These are phyloP conservation scores for Fomitopsis palustris DNA, from an alignment of 1,284 basidiomycete species.

Conservation along the genomic window DNA sequence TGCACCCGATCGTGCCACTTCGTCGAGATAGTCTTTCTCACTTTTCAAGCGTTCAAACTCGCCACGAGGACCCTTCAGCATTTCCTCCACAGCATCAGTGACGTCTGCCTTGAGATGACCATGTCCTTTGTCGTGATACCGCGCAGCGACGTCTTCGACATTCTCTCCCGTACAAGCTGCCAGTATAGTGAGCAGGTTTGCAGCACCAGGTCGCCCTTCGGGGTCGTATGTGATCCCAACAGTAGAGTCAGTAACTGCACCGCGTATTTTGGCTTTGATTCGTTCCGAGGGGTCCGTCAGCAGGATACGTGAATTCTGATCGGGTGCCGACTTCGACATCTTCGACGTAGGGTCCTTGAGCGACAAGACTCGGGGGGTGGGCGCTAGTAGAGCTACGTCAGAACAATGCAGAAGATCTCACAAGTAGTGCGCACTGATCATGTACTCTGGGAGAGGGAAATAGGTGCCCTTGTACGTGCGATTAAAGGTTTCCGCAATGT, in stretches of 20 bases:
- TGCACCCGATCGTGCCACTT: slow-evolving; percentile 65
- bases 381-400: slow-evolving; percentile 44
- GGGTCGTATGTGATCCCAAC: slow-evolving; percentile 78
- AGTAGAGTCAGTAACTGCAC: slow-evolving; percentile 84
- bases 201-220: slow-evolving; percentile 70
- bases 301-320: slow-evolving; percentile 79
- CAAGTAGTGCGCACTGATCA: slow-evolving; percentile 61
- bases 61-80: slow-evolving; percentile 65
- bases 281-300: slow-evolving; percentile 71
- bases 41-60: slow-evolving; percentile 64
- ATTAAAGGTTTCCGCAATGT: slow-evolving; percentile 85
- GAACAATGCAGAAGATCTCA: background rate
- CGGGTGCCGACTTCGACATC: slow-evolving; percentile 93
- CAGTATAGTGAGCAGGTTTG: slow-evolving; percentile 81
- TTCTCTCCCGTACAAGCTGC: slow-evolving; percentile 60
- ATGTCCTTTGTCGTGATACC: slow-evolving; percentile 58
- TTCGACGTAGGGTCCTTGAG: slow-evolving; percentile 84
- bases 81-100: slow-evolving; percentile 67
- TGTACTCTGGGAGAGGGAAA: slow-evolving; percentile 73
- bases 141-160: slow-evolving; percentile 42
- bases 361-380: slow-evolving; percentile 76
- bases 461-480: slow-evolving; percentile 48
- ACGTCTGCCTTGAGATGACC: slow-evolving; percentile 73
- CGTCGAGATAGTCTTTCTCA: slow-evolving; percentile 61
- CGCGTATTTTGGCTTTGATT: slow-evolving; percentile 72